Evolutionary conservation across 495 filamentous ascomycete genomes (phyloP).

Genomic region (Rusavskia elegans): DNA sequence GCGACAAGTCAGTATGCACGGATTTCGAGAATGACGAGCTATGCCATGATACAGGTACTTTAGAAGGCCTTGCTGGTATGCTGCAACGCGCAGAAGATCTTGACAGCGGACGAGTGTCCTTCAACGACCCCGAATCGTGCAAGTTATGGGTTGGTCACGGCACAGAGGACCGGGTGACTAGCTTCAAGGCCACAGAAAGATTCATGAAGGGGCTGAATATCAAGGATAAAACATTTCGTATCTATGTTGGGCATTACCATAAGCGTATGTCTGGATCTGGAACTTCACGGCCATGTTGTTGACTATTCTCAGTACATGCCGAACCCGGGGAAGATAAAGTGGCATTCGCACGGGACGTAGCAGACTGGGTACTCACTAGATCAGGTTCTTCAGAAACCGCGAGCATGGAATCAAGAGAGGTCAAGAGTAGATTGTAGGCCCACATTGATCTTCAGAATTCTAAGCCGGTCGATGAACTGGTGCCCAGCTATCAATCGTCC

Average conservation of each 20-base stretch:
- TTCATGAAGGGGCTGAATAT: slow-evolving; percentile 37
- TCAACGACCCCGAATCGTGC: slow-evolving; percentile 10
- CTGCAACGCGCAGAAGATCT: slow-evolving; percentile 47
- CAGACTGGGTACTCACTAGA: slow-evolving; percentile 54
- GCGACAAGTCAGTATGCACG: slow-evolving; percentile 42
- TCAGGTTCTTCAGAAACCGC: background rate
- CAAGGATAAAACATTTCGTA: slow-evolving; percentile 49
- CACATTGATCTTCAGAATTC: background rate
- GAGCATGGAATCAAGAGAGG: background rate
- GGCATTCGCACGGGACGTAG: slow-evolving; percentile 53
- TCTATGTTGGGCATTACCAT: slow-evolving; percentile 68
- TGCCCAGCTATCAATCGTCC: background rate
- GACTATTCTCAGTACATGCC: slow-evolving; percentile 38
- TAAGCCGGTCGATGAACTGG: background rate
- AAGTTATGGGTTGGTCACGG: slow-evolving; percentile 20
- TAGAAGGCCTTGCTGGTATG: slow-evolving; percentile 59
- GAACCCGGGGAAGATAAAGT: slow-evolving; percentile 46
- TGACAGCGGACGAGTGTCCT: slow-evolving; percentile 16
- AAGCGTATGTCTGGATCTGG: slow-evolving; percentile 24
- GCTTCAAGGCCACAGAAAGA: slow-evolving; percentile 40
- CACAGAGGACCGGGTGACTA: slow-evolving; percentile 45
- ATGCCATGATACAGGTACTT: slow-evolving; percentile 62
- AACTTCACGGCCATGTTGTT: background rate
- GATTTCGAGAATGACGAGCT: slow-evolving; percentile 45
- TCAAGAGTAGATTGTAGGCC: slow-evolving; percentile 5